Evolutionary conservation across 169 alveolate species (phyloP).

Genomic region (Pseudocohnilembus persalinus): DNA sequence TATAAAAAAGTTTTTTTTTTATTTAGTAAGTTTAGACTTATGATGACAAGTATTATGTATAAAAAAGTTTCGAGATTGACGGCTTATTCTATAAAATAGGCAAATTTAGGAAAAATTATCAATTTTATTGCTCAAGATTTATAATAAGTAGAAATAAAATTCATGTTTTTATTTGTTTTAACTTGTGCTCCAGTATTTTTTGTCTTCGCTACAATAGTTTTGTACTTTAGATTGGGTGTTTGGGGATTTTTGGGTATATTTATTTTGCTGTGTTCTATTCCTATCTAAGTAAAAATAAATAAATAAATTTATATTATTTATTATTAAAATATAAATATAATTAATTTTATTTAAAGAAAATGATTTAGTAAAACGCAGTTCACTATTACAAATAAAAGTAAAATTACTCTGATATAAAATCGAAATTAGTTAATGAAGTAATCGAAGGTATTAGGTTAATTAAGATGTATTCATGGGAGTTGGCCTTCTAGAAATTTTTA

Average conservation of each 20-base stretch:
- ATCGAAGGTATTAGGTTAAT: conserved; percentile 63
- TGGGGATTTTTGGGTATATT: background rate
- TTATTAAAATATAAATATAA: too few species aligned
- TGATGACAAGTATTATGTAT: background rate
- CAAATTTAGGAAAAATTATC: background rate
- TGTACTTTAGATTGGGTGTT: background rate
- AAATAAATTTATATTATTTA: too few species aligned
- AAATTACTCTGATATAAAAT: background rate
- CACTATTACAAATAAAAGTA: background rate
- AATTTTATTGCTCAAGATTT: background rate
- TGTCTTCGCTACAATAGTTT: background rate
- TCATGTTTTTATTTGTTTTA: background rate
- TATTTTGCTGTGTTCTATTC: background rate
- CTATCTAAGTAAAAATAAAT: background rate
- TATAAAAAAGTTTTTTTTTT: too few species aligned
- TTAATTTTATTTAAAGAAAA: background rate
- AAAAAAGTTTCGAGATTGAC: background rate
- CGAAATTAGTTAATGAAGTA: conserved; percentile 45
- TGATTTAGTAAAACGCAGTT: background rate
- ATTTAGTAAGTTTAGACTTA: background rate
- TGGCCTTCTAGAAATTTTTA: conserved; percentile 44
- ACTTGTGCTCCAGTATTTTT: background rate
- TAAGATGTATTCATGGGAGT: conserved; percentile 75
- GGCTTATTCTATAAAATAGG: background rate
- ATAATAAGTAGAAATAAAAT: background rate